phyloP scores from a whole-genome alignment of 1,284 basidiomycete species.

The Exobasidium rhododendri region DNA sequence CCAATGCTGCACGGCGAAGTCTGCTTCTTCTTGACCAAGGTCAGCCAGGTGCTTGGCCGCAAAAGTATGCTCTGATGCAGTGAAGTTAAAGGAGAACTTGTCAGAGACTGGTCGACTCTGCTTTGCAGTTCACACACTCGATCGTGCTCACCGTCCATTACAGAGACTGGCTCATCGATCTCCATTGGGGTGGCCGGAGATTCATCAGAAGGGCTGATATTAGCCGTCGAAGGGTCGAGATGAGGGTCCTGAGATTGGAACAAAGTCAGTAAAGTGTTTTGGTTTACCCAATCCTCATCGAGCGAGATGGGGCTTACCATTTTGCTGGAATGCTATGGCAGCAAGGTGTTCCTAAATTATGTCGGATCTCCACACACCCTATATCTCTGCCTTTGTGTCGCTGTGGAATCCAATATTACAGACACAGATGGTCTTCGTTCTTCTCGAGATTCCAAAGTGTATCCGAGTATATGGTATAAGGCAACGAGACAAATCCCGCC shows the following conservation, averaged over 20 bases:
- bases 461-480: no score
- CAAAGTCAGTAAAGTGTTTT: no score
- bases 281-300: no score
- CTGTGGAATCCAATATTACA: no score
- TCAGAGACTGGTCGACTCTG: not conserved
- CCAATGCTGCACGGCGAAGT: slow-evolving; percentile 51
- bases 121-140: slow-evolving; percentile 1
- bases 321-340: no score
- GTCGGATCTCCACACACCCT: no score
- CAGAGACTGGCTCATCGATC: slow-evolving; percentile 43
- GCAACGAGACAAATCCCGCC: no score
- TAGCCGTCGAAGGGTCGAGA: slow-evolving; percentile 32
- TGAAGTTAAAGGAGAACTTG: not conserved
- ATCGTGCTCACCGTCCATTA: slow-evolving; percentile 32
- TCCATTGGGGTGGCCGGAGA: slow-evolving; percentile 39
- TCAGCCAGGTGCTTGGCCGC: slow-evolving; percentile 53
- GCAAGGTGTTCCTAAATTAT: no score
- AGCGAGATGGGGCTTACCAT: no score
- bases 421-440: no score
- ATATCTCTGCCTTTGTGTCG: no score
- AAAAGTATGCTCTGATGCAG: slow-evolving; percentile 27
- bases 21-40: slow-evolving; percentile 52
- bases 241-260: slow-evolving; percentile 12
- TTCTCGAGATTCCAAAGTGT: no score
- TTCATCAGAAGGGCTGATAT: slow-evolving; percentile 27